phyloP scores from a whole-genome alignment of 371 early-diverging fungal genomes.

The Saksenaea vasiformis region DNA sequence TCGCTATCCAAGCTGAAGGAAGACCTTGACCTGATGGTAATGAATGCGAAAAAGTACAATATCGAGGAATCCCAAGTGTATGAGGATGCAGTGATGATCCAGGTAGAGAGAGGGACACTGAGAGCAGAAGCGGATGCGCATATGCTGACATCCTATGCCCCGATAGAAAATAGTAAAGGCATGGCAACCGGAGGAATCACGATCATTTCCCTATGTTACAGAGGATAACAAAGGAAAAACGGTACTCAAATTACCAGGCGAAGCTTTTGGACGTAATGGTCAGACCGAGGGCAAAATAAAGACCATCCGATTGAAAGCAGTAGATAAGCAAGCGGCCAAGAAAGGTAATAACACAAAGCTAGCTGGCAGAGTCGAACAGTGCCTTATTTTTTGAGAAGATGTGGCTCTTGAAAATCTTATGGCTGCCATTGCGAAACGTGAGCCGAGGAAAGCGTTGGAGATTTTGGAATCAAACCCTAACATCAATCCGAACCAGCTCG shows the following conservation, averaged over 20 bases:
- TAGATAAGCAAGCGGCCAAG: conserved; percentile 31
- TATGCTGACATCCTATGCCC: neutral
- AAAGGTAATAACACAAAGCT: conserved; percentile 9
- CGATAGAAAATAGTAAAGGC: conserved; percentile 38
- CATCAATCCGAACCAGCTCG: conserved; percentile 58
- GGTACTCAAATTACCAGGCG: conserved; percentile 36
- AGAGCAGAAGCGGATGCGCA: neutral
- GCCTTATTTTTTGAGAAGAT: neutral
- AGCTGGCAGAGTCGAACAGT: neutral
- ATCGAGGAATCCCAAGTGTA: conserved; percentile 75
- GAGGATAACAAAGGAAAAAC: conserved; percentile 21
- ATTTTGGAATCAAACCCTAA: conserved; percentile 31
- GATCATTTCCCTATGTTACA: neutral
- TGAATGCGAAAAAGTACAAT: conserved; percentile 82
- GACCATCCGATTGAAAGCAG: conserved; percentile 39
- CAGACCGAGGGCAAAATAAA: conserved; percentile 30
- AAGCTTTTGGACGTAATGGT: conserved; percentile 26
- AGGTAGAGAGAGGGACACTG: conserved; percentile 33
- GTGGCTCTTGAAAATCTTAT: conserved; percentile 23
- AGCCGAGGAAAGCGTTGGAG: conserved; percentile 32
- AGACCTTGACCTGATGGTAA: conserved; percentile 75
- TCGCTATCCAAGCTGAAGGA: conserved; percentile 56
- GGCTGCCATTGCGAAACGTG: conserved; percentile 31
- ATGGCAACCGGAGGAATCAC: conserved; percentile 24
- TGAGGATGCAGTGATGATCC: conserved; percentile 70